phyloP scores from a whole-genome alignment of 331 rosid species.

The Rhamnella rubrinervis region DNA sequence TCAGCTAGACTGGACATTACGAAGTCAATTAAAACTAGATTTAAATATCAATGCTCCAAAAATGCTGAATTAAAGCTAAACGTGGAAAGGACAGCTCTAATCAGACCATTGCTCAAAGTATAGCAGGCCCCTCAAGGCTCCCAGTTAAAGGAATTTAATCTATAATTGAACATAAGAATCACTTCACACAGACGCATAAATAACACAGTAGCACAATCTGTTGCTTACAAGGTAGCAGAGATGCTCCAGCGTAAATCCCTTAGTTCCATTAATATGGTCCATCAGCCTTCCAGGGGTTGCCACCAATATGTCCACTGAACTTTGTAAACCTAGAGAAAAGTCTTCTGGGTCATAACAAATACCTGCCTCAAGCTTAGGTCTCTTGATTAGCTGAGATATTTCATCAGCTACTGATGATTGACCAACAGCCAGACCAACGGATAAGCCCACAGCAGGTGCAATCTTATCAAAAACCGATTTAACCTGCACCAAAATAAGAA shows the following conservation, averaged over 20 bases:
- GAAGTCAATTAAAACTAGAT: too few species aligned
- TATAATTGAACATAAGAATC: neutral
- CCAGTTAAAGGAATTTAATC: neutral
- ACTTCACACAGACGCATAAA: neutral
- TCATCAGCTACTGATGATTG: conserved; percentile 78
- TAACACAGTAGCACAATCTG: neutral
- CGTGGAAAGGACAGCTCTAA: too few species aligned
- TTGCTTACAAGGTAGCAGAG: conserved; percentile 79
- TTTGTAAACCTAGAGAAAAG: conserved; percentile 29
- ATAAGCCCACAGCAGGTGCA: conserved; percentile 69
- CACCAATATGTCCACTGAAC: conserved; percentile 84
- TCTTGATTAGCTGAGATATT: conserved; percentile 53
- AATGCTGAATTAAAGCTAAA: too few species aligned
- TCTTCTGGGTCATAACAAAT: conserved; percentile 55
- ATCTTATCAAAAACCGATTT: conserved; percentile 64
- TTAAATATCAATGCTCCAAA: too few species aligned
- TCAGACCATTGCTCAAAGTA: neutral
- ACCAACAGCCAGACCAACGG: conserved; percentile 80
- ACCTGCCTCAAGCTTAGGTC: conserved; percentile 58
- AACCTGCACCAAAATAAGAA: conserved; percentile 32
- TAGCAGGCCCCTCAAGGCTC: neutral
- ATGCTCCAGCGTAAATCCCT: conserved; percentile 87
- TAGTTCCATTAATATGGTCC: conserved; percentile 73
- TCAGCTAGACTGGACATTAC: too few species aligned
- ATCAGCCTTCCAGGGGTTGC: conserved; percentile 94